Evolutionary conservation across 768 basidiomycete species (phyloP).

Genomic region (Candolleomyces aberdarensis): DNA sequence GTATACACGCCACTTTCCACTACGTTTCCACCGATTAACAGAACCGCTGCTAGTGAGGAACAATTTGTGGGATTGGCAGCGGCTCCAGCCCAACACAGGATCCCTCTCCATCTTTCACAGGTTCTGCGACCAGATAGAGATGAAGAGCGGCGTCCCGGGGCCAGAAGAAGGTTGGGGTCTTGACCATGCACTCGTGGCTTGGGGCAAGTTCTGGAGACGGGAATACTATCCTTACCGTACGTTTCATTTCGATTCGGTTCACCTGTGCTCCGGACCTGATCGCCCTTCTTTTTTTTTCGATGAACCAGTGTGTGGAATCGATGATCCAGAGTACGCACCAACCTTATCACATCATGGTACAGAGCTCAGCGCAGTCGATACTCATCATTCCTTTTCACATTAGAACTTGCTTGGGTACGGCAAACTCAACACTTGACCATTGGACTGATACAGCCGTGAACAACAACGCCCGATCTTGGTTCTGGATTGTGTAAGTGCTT

Average conservation of each 20-base stretch:
- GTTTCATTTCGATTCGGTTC: slow-evolving; percentile 17
- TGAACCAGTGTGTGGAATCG: slow-evolving; percentile 49
- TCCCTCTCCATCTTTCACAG: slow-evolving; percentile 46
- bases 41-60: slow-evolving; percentile 46
- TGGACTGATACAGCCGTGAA: slow-evolving; percentile 58
- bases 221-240: slow-evolving; percentile 45
- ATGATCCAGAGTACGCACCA: slow-evolving; percentile 43
- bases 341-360: background rate
- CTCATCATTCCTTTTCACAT: background rate
- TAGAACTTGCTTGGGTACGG: slow-evolving; percentile 39
- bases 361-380: background rate
- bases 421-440: slow-evolving; percentile 34
- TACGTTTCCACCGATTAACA: slow-evolving; percentile 17
- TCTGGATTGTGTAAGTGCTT: slow-evolving; percentile 60
- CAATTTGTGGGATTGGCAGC: slow-evolving; percentile 70
- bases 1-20: slow-evolving; percentile 8
- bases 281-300: background rate
- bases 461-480: slow-evolving; percentile 61
- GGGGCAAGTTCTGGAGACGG: slow-evolving; percentile 56
- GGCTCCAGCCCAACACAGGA: slow-evolving; percentile 49
- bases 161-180: slow-evolving; percentile 58
- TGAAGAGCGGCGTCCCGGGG: slow-evolving; percentile 52
- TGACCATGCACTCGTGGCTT: slow-evolving; percentile 54
- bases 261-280: background rate
- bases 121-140: slow-evolving; percentile 69